A percentile compares a stretch with the other conserved stretches of the same genome.
These are phyloP conservation scores for Emmonsia crescens DNA, from an alignment of 2,329 filamentous ascomycete genomes.

Conservation along the genomic window DNA sequence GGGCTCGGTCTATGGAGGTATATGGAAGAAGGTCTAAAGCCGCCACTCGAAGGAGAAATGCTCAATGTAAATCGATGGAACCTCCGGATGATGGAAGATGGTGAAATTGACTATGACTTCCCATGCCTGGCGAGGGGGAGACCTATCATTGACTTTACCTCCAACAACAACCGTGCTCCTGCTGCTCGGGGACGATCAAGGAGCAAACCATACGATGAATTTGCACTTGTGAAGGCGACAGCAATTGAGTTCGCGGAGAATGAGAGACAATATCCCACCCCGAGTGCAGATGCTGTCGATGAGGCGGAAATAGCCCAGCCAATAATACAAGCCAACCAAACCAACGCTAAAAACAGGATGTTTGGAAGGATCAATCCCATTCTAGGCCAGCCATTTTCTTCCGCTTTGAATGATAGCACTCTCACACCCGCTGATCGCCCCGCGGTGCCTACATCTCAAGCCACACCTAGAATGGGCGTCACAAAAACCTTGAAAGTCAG, in stretches of 20 bases:
- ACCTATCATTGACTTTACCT: constrained; percentile 53
- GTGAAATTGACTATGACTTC: constrained; percentile 57
- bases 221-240: constrained; percentile 52
- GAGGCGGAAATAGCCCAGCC: constrained; percentile 14
- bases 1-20: constrained; percentile 53
- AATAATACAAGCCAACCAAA: constrained; percentile 14
- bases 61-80: constrained; percentile 54
- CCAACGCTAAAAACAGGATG: constrained; percentile 16
- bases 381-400: constrained; percentile 36
- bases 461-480: constrained; percentile 45
- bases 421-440: constrained; percentile 38
- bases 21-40: constrained; percentile 46
- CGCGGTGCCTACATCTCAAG: constrained; percentile 33
- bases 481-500: constrained; percentile 50
- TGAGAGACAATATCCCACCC: constrained; percentile 45
- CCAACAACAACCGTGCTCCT: constrained; percentile 53
- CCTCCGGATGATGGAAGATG: constrained; percentile 57
- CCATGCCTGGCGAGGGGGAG: constrained; percentile 47
- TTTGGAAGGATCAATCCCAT: constrained; percentile 30
- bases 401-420: constrained; percentile 35
- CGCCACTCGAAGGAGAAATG: constrained; percentile 41
- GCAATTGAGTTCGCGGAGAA: constrained; percentile 47
- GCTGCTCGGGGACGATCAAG: constrained; percentile 44
- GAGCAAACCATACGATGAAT: constrained; percentile 57
- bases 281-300: constrained; percentile 25